Evolutionary conservation across 441 rosid species (phyloP), one percentile per base, ranked within the genome.

Genomic region (Melianthus villosus): DNA sequence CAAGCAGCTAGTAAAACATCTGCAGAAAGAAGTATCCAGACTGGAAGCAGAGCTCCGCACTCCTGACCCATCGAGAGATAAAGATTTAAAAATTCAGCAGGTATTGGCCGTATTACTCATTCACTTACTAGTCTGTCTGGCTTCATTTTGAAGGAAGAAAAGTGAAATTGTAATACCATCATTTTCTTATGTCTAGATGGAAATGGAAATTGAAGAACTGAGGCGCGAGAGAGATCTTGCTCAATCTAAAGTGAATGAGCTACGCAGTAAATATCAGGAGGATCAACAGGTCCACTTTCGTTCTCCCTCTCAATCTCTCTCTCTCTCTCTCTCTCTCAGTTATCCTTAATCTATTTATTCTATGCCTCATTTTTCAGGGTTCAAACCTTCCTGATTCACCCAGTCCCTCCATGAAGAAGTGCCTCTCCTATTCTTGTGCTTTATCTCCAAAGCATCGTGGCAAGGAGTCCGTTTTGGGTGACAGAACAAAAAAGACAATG

Each of bases 11-110:
- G 98, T 91, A 52, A 84, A 77, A 57, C 98, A 91, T 68, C 73
- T 91, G 61, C 94, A 91, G 74, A 79, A 85, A 61, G 98, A 91
- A 75, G 91, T 91, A 39, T 84, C 94, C 42, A 69, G 98, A 57
- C 49, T 91, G 59, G 98, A 85, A 74, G 96, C 96, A 28, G 96
- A 64, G 62, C 77, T 82, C 56, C 84, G 91, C 42, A 91, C 96
- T 31, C 96, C 98, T 42, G 91, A 72, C 42, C 91, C 84, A 39
- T 63, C 82, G 9, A 69, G 38, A 26, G 87, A 85, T 57, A 91
- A 77, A 33, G 98, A 85, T 64, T 42, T 75, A 20, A 85, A 72
- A 67, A 91, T 91, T 48, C 84, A 72, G 48, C 77, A 75, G 86
- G 96, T 82, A 44, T n/a, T n/a, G n/a, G n/a, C n/a, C n/a, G n/a